A percentile compares a stretch with the other conserved stretches of the same genome.
Conservation (phyloP, 1,139 yeast species). For the Zygosaccharomyces sapae region DNA sequence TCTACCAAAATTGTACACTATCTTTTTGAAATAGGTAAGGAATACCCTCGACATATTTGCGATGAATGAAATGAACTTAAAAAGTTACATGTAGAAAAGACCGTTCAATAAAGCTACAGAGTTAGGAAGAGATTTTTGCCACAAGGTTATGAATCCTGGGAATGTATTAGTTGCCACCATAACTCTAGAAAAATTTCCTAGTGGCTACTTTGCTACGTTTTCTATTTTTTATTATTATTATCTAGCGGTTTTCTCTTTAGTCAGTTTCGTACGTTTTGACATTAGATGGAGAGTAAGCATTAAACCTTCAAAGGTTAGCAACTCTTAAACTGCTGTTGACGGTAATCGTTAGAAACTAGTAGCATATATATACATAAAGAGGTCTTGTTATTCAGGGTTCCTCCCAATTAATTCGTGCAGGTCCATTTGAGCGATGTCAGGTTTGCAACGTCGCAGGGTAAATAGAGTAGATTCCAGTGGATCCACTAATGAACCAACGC, state of each 20-base stretch:
- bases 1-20: neutral
- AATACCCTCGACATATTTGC: neutral
- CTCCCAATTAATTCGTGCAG: constrained; percentile 1
- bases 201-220: neutral
- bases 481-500: constrained; percentile 20
- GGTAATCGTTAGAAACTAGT: too few species aligned
- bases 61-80: neutral
- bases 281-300: neutral
- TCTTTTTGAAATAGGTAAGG: neutral
- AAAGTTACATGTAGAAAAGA: neutral
- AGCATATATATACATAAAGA: neutral
- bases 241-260: neutral
- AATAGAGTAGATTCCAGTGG: constrained; percentile 28
- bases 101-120: neutral
- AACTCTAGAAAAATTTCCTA: neutral
- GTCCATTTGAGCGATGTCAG: constrained; percentile 34
- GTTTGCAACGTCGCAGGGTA: constrained; percentile 49
- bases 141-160: neutral
- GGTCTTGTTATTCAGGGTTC: neutral
- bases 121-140: neutral
- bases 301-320: neutral
- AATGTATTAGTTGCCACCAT: neutral
- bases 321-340: neutral
- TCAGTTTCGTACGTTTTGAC: neutral
- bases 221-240: neutral